These are phyloP conservation scores for Pinus taeda DNA, from an alignment of 75 land plant genomes.

Conservation along the genomic window DNA sequence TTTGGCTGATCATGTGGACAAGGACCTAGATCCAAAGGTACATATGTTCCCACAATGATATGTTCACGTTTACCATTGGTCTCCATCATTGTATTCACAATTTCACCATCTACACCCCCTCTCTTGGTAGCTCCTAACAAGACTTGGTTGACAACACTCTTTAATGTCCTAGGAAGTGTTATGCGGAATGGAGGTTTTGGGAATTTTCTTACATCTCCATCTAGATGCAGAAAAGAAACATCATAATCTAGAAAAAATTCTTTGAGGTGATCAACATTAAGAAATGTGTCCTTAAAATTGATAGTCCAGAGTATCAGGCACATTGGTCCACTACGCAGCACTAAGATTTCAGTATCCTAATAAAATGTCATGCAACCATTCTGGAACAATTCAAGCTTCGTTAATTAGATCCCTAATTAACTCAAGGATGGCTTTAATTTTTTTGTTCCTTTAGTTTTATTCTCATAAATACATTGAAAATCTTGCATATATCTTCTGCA, in stretches of 20 bases:
- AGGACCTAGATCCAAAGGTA: constrained; percentile 98
- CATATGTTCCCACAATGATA: constrained; percentile 73
- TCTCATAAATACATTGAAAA: constrained; percentile 92
- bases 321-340: constrained; percentile 91
- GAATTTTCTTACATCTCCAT: constrained; percentile 50
- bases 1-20: constrained; percentile 99
- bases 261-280: constrained; percentile 81
- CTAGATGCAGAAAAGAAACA: constrained; percentile 57
- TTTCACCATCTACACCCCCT: constrained; percentile 10
- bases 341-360: constrained; percentile 96
- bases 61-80: constrained; percentile 31
- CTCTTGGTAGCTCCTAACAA: constrained; percentile 47
- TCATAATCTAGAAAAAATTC: constrained; percentile 72
- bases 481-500: constrained; percentile 80
- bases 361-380: constrained; percentile 91
- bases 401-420: constrained; percentile 97
- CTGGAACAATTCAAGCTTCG: constrained; percentile 92
- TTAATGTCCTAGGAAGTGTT: constrained; percentile 51
- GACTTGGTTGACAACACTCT: constrained; percentile 21
- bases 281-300: constrained; percentile 95
- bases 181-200: constrained; percentile 85
- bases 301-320: constrained; percentile 84
- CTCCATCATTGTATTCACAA: constrained; percentile 16
- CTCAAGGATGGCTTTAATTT: constrained; percentile 97
- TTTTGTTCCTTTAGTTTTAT: constrained; percentile 97